Conservation (phyloP, 768 basidiomycete species). For the Kwoniella botswanensis region DNA sequence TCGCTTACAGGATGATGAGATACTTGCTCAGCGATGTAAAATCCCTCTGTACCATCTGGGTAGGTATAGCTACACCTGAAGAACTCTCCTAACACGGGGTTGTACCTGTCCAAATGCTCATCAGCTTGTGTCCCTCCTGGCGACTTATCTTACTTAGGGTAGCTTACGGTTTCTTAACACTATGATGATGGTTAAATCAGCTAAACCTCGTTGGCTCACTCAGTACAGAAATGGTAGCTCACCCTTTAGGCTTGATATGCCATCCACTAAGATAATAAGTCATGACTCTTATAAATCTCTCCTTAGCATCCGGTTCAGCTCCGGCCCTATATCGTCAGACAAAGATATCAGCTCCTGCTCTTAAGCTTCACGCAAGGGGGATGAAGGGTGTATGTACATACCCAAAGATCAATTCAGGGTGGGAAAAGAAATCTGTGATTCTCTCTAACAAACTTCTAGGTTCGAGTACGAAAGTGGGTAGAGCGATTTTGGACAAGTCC, state of each 20-base stretch:
- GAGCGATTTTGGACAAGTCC: slow-evolving; percentile 93
- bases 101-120: slow-evolving; percentile 68
- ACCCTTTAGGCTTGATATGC: slow-evolving; percentile 98
- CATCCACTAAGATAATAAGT: slow-evolving; percentile 98
- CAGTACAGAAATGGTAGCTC: slow-evolving; percentile 8
- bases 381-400: slow-evolving; percentile 24
- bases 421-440: slow-evolving; percentile 99
- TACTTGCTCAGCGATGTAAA: slow-evolving; percentile 97
- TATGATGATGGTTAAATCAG: slow-evolving; percentile 15
- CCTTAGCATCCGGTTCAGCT: slow-evolving; percentile 77
- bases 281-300: slow-evolving; percentile 86
- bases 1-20: slow-evolving; percentile 53
- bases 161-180: slow-evolving; percentile 94
- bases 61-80: slow-evolving; percentile 96
- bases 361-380: neutral
- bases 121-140: neutral
- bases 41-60: slow-evolving; percentile 85
- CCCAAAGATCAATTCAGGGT: slow-evolving; percentile 76
- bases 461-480: slow-evolving; percentile 81
- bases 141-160: too few relatives aligned
- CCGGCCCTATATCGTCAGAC: slow-evolving; percentile 67
- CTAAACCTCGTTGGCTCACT: neutral
- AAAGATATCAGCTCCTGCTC: slow-evolving; percentile 4
- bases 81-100: slow-evolving; percentile 95
- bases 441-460: slow-evolving; percentile 96